Percentiles rank a stretch among this genome's conserved stretches.
phyloP scores from a whole-genome alignment of 345 rosid species.

The Sisymbrium irio region DNA sequence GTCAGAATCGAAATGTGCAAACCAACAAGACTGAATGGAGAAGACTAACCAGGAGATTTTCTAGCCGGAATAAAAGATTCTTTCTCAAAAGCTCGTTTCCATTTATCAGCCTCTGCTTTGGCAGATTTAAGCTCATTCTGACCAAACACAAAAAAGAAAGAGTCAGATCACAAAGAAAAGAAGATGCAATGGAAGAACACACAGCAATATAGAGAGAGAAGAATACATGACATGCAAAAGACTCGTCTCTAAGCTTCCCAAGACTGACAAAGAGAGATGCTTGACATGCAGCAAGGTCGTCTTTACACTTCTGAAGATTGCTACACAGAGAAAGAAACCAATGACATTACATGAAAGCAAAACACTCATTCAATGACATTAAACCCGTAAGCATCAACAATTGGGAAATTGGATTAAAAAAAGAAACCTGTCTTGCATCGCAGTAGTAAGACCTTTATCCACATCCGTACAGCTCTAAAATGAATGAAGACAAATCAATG shows the following conservation, averaged over 20 bases:
- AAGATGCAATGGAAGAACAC: not conserved
- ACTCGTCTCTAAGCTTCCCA: constrained; percentile 49
- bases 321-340: constrained; percentile 17
- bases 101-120: constrained; percentile 65
- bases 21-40: constrained; percentile 1
- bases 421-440: constrained; percentile 76
- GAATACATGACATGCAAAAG: constrained; percentile 69
- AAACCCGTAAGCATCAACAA: not conserved
- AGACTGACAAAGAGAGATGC: constrained; percentile 51
- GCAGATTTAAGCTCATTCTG: constrained; percentile 79
- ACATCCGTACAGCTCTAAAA: constrained; percentile 53
- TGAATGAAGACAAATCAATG: not conserved
- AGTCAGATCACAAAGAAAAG: not conserved
- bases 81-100: constrained; percentile 73
- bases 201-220: constrained; percentile 11
- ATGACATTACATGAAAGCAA: constrained; percentile 4
- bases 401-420: not conserved
- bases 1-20: constrained; percentile 5
- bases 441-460: constrained; percentile 69
- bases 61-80: constrained; percentile 64
- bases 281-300: constrained; percentile 29
- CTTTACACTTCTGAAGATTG: constrained; percentile 80
- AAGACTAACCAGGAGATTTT: constrained; percentile 68
- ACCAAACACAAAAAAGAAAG: not conserved
- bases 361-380: not conserved